Conservation (phyloP, 2,329 filamentous ascomycete genomes). For the Aspergillus carbonarius region DNA sequence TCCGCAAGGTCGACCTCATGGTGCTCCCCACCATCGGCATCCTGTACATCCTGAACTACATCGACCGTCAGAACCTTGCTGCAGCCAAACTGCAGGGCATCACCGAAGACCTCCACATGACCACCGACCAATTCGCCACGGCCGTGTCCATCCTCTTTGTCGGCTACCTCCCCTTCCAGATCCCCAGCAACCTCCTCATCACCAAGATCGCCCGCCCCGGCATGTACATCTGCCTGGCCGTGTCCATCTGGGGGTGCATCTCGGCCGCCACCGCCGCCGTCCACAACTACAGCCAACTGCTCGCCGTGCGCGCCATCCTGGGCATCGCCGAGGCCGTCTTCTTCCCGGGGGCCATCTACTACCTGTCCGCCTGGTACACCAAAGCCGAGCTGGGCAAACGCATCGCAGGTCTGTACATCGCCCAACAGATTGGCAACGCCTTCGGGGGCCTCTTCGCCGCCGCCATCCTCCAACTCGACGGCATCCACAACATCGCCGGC, state of each 20-base stretch:
- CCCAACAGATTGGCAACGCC: slow-evolving; percentile 27
- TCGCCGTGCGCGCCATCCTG: slow-evolving; percentile 58
- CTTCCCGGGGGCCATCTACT: slow-evolving; percentile 49
- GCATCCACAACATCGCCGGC: slow-evolving; percentile 19
- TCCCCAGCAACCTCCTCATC: slow-evolving; percentile 52
- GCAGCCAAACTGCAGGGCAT: slow-evolving; percentile 44
- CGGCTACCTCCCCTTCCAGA: slow-evolving; percentile 31
- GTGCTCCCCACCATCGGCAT: slow-evolving; percentile 36
- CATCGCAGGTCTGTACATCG: slow-evolving; percentile 33
- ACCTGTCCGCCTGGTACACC: slow-evolving; percentile 44
- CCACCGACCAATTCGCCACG: slow-evolving; percentile 34
- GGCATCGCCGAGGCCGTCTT: slow-evolving; percentile 64
- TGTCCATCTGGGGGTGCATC: slow-evolving; percentile 61
- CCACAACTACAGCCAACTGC: slow-evolving; percentile 55
- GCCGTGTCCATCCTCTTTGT: slow-evolving; percentile 29
- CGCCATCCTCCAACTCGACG: slow-evolving; percentile 26
- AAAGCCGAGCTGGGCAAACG: slow-evolving; percentile 31
- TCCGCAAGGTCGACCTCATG: slow-evolving; percentile 33
- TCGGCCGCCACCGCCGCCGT: slow-evolving; percentile 57
- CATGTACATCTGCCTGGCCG: slow-evolving; percentile 54
- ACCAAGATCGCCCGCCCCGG: slow-evolving; percentile 53
- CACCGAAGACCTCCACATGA: slow-evolving; percentile 42
- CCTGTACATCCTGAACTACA: slow-evolving; percentile 44
- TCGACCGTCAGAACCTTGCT: slow-evolving; percentile 41
- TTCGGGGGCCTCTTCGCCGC: slow-evolving; percentile 30